phyloP scores from a whole-genome alignment of 352 stramenopile genomes.

The Phytophthora ohioensis region DNA sequence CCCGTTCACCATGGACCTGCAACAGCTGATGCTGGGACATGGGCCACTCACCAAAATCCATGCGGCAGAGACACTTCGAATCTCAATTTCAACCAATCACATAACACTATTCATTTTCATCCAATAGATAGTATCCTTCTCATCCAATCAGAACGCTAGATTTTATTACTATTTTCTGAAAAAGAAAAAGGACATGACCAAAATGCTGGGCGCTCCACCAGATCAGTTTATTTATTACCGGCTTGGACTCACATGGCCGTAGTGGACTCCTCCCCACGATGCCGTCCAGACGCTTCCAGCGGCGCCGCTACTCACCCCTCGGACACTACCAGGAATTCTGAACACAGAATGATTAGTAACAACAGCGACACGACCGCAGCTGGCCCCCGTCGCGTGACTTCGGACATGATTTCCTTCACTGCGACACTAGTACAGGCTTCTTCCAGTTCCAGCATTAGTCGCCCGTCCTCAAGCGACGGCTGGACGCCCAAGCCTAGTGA shows the following conservation, averaged over 20 bases:
- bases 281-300: conserved; percentile 19
- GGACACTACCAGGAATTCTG: not conserved
- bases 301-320: not conserved
- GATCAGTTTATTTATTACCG: conserved; percentile 38
- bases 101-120: not conserved
- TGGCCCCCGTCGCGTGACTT: conserved; percentile 38
- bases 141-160: conserved; percentile 7
- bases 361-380: conserved; percentile 30
- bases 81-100: not conserved
- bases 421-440: conserved; percentile 41
- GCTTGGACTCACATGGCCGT: conserved; percentile 15
- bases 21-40: conserved; percentile 23
- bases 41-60: conserved; percentile 13
- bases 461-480: conserved; percentile 5
- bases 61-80: conserved; percentile 17
- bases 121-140: not conserved
- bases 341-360: conserved; percentile 30
- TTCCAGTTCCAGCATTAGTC: conserved; percentile 1
- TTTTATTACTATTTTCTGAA: not conserved
- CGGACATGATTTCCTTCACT: conserved; percentile 64
- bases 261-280: not conserved
- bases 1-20: conserved; percentile 17
- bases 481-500: conserved; percentile 13
- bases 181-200: too few species aligned
- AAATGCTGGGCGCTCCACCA: conserved; percentile 1